Evolutionary conservation across 2,329 filamentous ascomycete genomes (phyloP).

Genomic region (Alternaria metachromatica): DNA sequence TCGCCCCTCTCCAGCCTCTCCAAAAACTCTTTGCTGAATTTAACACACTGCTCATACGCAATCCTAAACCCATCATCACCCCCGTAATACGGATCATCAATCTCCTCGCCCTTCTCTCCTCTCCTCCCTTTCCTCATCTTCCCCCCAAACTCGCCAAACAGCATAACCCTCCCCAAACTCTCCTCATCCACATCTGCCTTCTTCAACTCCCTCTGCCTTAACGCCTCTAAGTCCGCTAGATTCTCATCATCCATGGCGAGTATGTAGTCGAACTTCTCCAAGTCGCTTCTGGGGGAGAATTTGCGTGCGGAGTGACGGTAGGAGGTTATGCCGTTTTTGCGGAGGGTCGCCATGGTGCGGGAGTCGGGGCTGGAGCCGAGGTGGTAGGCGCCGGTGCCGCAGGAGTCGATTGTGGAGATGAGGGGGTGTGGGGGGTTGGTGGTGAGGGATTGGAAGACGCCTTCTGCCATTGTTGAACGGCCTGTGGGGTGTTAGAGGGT

Average conservation of each 20-base stretch:
- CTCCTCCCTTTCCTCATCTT: constrained; percentile 39
- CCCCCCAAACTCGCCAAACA: constrained; percentile 84
- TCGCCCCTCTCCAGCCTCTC: constrained; percentile 59
- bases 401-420: constrained; percentile 79
- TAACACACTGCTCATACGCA: constrained; percentile 82
- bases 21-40: constrained; percentile 80
- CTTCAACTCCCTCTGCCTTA: constrained; percentile 61
- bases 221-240: constrained; percentile 70
- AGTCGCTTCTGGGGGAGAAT: constrained; percentile 72
- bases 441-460: constrained; percentile 78
- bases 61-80: constrained; percentile 17
- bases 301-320: constrained; percentile 81
- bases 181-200: constrained; percentile 41
- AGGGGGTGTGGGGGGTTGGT: constrained; percentile 56
- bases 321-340: constrained; percentile 73
- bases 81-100: constrained; percentile 85
- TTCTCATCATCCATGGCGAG: constrained; percentile 94
- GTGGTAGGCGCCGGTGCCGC: constrained; percentile 91
- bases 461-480: constrained; percentile 93
- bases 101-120: constrained; percentile 10
- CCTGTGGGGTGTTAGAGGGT: constrained; percentile 44
- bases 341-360: constrained; percentile 81
- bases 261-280: constrained; percentile 87
- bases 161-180: constrained; percentile 65
- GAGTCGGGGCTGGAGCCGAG: constrained; percentile 76